These are phyloP conservation scores for Nemania sp. DNA, from an alignment of 2,329 filamentous ascomycete genomes.

Conservation along the genomic window DNA sequence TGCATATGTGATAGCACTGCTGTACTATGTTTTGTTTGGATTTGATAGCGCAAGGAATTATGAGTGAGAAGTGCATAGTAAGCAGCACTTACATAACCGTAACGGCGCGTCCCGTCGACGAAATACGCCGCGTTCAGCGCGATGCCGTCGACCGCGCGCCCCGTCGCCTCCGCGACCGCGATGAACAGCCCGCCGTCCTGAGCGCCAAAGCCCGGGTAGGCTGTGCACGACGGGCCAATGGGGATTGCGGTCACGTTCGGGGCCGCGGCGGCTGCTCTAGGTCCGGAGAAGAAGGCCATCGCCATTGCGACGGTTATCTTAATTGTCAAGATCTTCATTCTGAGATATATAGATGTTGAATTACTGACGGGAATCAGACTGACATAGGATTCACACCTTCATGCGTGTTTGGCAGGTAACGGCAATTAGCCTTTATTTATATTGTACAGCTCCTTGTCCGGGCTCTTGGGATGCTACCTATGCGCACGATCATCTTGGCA, in stretches of 20 bases:
- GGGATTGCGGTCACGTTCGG: conserved; percentile 19
- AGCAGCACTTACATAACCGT: conserved; percentile 20
- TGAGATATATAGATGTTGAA: neutral
- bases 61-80: too few species aligned
- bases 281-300: neutral
- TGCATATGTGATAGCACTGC: too few species aligned
- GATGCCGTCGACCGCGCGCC: conserved; percentile 18
- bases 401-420: neutral
- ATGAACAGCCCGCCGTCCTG: conserved; percentile 17
- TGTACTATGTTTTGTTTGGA: too few species aligned
- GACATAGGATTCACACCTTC: too few species aligned
- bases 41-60: too few species aligned
- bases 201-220: conserved; percentile 21
- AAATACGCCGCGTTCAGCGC: conserved; percentile 18
- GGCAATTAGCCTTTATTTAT: neutral
- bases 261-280: neutral
- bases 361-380: too few species aligned
- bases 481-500: too few species aligned
- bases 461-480: neutral
- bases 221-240: conserved; percentile 17
- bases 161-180: conserved; percentile 22
- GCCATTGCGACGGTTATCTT: neutral
- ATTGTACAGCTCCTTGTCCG: conserved; percentile 2
- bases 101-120: conserved; percentile 13
- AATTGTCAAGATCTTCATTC: conserved; percentile 1